These are phyloP conservation scores for Lichtheimia hyalospora DNA, from an alignment of 371 early-diverging fungal species.

Conservation along the genomic window DNA sequence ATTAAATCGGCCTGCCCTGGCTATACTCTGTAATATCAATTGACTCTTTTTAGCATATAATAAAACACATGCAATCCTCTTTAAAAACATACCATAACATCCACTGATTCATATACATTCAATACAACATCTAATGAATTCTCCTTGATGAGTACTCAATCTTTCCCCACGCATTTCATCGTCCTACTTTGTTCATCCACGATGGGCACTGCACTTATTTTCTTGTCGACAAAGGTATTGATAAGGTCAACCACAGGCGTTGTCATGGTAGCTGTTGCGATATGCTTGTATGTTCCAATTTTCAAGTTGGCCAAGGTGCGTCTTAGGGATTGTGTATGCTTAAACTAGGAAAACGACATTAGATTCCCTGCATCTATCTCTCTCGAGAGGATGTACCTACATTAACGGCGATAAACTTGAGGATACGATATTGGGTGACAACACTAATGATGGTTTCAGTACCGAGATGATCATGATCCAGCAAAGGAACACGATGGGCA, in stretches of 20 bases:
- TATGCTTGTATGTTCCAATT: slow-evolving; percentile 83
- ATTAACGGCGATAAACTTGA: slow-evolving; percentile 88
- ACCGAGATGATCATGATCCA: slow-evolving; percentile 77
- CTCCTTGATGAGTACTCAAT: background rate
- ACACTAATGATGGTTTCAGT: slow-evolving; percentile 90
- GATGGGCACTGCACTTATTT: slow-evolving; percentile 91
- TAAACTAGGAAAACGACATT: slow-evolving; percentile 41
- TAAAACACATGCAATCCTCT: background rate
- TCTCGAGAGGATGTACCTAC: slow-evolving; percentile 48
- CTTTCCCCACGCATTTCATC: background rate
- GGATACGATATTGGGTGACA: slow-evolving; percentile 87
- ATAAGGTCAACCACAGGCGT: slow-evolving; percentile 88
- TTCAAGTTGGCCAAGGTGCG: slow-evolving; percentile 74
- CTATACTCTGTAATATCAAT: slow-evolving; percentile 39
- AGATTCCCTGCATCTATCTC: background rate
- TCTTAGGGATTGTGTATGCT: slow-evolving; percentile 61
- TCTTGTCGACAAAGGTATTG: slow-evolving; percentile 82
- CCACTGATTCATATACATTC: slow-evolving; percentile 94
- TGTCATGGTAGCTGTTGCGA: slow-evolving; percentile 75
- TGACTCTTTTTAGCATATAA: background rate
- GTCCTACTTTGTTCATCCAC: slow-evolving; percentile 80
- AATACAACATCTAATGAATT: slow-evolving; percentile 57
- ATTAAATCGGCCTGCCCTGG: slow-evolving; percentile 44
- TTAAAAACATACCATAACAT: slow-evolving; percentile 78
- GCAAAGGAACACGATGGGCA: slow-evolving; percentile 83